phyloP scores from a whole-genome alignment of 148 eudicot species.

The Cornus controversa region DNA sequence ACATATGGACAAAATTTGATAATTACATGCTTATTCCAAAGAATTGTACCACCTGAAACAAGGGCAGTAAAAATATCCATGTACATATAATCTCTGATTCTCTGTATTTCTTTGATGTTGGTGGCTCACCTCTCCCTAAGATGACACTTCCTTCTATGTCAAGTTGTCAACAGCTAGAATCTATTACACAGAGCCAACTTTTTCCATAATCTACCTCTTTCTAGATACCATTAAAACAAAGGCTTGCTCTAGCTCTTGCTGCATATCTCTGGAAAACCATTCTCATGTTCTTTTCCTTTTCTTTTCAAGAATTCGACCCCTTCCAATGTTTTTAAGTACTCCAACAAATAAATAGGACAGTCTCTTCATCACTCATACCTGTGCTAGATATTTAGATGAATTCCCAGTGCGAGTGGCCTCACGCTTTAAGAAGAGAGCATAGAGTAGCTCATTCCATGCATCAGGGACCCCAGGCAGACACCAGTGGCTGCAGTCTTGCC shows the following conservation, averaged over 20 bases:
- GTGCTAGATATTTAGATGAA: slow-evolving; percentile 14
- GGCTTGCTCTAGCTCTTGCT: background rate
- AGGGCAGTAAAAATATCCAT: background rate
- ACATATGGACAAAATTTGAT: background rate
- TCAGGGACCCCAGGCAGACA: slow-evolving; percentile 96
- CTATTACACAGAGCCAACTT: too few relatives aligned
- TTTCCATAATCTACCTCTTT: background rate
- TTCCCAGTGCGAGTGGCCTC: slow-evolving; percentile 22
- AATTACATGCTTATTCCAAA: background rate
- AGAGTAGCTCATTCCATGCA: slow-evolving; percentile 87
- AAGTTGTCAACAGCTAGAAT: background rate
- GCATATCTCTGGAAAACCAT: background rate
- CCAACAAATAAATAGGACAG: slow-evolving; percentile 3
- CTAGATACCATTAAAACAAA: background rate
- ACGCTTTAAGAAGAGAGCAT: slow-evolving; percentile 57
- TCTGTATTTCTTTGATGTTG: background rate
- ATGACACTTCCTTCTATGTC: background rate
- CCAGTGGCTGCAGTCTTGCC: slow-evolving; percentile 99
- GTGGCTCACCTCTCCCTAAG: background rate
- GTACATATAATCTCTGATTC: background rate
- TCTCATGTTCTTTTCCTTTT: background rate
- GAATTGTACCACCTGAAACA: background rate
- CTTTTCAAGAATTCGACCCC: background rate
- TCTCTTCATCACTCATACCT: background rate
- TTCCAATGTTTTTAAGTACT: background rate